Evolutionary conservation across 2,329 filamentous ascomycete genomes (phyloP).

Genomic region (Xylariaceae sp.): DNA sequence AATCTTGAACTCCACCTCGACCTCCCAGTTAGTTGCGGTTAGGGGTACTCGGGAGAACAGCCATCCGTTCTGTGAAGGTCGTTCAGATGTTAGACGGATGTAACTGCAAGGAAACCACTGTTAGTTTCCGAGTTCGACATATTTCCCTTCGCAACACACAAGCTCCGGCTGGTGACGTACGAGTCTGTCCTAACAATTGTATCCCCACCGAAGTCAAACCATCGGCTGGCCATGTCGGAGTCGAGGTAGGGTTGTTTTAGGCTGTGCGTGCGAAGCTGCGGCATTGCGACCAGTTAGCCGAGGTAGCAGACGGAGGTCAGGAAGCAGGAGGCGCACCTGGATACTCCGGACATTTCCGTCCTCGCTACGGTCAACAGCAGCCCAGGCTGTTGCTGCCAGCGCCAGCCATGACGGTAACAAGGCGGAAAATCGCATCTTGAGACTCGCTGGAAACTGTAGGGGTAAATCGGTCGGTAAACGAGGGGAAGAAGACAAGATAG

Average conservation of each 20-base stretch:
- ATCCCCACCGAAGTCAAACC: constrained; percentile 98
- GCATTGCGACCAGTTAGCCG: constrained; percentile 18
- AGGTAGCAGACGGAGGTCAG: background rate
- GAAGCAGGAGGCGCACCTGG: constrained; percentile 44
- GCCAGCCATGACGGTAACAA: constrained; percentile 33
- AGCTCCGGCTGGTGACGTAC: constrained; percentile 39
- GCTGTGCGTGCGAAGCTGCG: constrained; percentile 79
- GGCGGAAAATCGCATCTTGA: constrained; percentile 27
- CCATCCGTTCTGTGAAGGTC: constrained; percentile 86
- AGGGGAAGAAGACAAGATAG: constrained; percentile 18
- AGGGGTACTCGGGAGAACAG: constrained; percentile 89
- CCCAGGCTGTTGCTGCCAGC: constrained; percentile 35
- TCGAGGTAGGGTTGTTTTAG: constrained; percentile 91
- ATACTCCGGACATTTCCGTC: constrained; percentile 55
- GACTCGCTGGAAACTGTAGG: constrained; percentile 16
- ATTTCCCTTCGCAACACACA: background rate
- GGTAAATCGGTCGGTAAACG: constrained; percentile 9
- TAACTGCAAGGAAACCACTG: constrained; percentile 53
- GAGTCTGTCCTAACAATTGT: constrained; percentile 72
- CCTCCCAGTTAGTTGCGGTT: constrained; percentile 98
- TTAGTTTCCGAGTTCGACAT: constrained; percentile 20
- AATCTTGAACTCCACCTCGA: constrained; percentile 93
- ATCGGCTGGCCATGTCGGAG: constrained; percentile 95
- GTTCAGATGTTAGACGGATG: constrained; percentile 85
- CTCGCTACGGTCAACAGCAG: constrained; percentile 40